A percentile compares a stretch with the other conserved stretches of the same genome.
These are phyloP conservation scores for Pseudomicrostroma phylloplanum DNA, from an alignment of 1,284 basidiomycete species.

Conservation along the genomic window DNA sequence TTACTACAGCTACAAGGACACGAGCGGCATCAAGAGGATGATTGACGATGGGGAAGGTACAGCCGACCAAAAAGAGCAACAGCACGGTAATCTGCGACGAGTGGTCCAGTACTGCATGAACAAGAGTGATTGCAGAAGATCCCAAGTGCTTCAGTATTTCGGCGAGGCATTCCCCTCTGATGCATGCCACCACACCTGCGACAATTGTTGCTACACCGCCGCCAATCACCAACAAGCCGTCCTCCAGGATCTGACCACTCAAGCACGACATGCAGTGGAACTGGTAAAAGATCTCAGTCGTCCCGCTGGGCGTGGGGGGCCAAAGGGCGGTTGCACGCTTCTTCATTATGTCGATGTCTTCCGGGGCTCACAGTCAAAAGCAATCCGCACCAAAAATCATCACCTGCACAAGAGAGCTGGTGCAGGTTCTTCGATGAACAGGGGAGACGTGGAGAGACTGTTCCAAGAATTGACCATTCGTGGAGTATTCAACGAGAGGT, in stretches of 20 bases:
- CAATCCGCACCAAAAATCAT: conserved; percentile 57
- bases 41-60: conserved; percentile 57
- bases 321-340: conserved; percentile 55
- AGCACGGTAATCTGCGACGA: conserved; percentile 58
- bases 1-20: conserved; percentile 59
- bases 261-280: conserved; percentile 57
- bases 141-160: conserved; percentile 71
- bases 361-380: conserved; percentile 59
- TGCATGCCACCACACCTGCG: conserved; percentile 63
- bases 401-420: conserved; percentile 58
- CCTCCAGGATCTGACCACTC: conserved; percentile 57
- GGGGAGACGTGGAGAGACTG: conserved; percentile 60
- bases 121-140: conserved; percentile 76
- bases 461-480: conserved; percentile 59
- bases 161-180: conserved; percentile 60
- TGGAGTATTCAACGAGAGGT: conserved; percentile 52
- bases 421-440: conserved; percentile 56
- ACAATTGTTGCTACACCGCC: conserved; percentile 60
- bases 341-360: conserved; percentile 58
- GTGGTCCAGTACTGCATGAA: conserved; percentile 73
- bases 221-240: conserved; percentile 17
- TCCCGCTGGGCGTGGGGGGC: background rate
- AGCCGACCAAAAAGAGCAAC: conserved; percentile 59
- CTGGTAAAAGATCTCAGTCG: conserved; percentile 57
- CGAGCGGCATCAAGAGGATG: conserved; percentile 56